A percentile compares a stretch with the other conserved stretches of the same genome.
Conservation (phyloP, 1,139 yeast genomes). For the Lodderomyces oxycetoniae region DNA sequence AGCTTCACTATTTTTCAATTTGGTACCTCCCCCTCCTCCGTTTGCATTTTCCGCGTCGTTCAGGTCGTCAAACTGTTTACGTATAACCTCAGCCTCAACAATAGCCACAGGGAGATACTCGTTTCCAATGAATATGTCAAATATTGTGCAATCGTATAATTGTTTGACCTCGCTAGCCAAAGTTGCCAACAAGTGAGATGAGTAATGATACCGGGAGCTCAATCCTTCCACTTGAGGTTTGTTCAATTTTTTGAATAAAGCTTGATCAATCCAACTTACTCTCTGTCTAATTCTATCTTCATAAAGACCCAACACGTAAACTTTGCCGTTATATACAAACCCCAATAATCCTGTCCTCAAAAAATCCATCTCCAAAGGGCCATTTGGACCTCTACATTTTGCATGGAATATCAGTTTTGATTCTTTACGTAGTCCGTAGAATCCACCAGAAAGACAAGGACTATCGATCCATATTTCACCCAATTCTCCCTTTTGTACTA, state of each 20-base stretch:
- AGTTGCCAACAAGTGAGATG: conserved; percentile 79
- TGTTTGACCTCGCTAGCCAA: conserved; percentile 78
- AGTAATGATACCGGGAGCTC: conserved; percentile 65
- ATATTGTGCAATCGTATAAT: conserved; percentile 86
- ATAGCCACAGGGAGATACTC: conserved; percentile 85
- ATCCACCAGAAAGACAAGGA: conserved; percentile 84
- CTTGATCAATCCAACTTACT: conserved; percentile 58
- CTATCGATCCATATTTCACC: conserved; percentile 98
- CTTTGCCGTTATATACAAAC: conserved; percentile 78
- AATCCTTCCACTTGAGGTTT: conserved; percentile 32
- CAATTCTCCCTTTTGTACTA: conserved; percentile 71
- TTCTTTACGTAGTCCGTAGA: conserved; percentile 67
- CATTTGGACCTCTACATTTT: conserved; percentile 65
- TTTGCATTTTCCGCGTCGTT: conserved; percentile 11
- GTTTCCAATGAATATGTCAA: conserved; percentile 79
- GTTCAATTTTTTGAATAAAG: conserved; percentile 28
- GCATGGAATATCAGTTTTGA: conserved; percentile 81
- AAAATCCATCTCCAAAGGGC: conserved; percentile 69
- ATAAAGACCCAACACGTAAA: conserved; percentile 81
- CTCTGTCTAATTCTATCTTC: conserved; percentile 88
- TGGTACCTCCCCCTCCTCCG: conserved; percentile 9
- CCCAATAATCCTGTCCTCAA: conserved; percentile 89
- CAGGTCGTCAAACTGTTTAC: conserved; percentile 29
- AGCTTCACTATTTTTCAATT: conserved; percentile 14
- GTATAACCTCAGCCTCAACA: conserved; percentile 77